Percentiles rank a stretch among this genome's conserved stretches.
These are phyloP conservation scores for Saturnispora mendoncae DNA, from an alignment of 805 yeast species.

Conservation along the genomic window DNA sequence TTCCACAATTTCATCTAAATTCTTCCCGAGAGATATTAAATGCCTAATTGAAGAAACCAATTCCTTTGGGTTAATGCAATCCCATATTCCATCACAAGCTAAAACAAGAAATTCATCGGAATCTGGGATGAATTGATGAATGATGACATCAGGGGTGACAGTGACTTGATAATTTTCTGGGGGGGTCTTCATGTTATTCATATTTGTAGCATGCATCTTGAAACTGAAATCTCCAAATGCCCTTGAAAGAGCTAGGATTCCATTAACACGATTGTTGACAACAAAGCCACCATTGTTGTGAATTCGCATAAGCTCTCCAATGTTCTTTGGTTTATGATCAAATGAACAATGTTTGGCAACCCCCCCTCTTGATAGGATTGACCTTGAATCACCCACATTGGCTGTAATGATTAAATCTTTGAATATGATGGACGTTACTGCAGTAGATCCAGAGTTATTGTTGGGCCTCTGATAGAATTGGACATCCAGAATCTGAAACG, in stretches of 20 bases:
- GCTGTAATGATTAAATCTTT: slow-evolving; percentile 44
- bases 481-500: slow-evolving; percentile 39
- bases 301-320: slow-evolving; percentile 50
- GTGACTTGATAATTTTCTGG: slow-evolving; percentile 75
- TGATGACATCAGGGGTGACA: slow-evolving; percentile 66
- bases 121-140: slow-evolving; percentile 36
- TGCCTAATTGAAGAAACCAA: slow-evolving; percentile 47
- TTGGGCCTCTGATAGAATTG: slow-evolving; percentile 32
- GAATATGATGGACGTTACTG: slow-evolving; percentile 37
- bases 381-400: slow-evolving; percentile 71
- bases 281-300: slow-evolving; percentile 54
- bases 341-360: slow-evolving; percentile 51
- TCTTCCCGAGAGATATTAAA: slow-evolving; percentile 48
- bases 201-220: slow-evolving; percentile 28
- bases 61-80: slow-evolving; percentile 50
- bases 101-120: slow-evolving; percentile 70
- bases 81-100: slow-evolving; percentile 86
- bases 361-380: slow-evolving; percentile 48
- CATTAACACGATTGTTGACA: slow-evolving; percentile 51
- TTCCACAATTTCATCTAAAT: slow-evolving; percentile 49
- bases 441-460: slow-evolving; percentile 45
- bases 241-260: slow-evolving; percentile 47
- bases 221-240: slow-evolving; percentile 63
- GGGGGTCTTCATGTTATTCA: slow-evolving; percentile 23
- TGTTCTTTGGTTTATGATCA: slow-evolving; percentile 55